These are phyloP conservation scores for Rosa hybrid DNA, from an alignment of 331 rosid species.

Conservation along the genomic window DNA sequence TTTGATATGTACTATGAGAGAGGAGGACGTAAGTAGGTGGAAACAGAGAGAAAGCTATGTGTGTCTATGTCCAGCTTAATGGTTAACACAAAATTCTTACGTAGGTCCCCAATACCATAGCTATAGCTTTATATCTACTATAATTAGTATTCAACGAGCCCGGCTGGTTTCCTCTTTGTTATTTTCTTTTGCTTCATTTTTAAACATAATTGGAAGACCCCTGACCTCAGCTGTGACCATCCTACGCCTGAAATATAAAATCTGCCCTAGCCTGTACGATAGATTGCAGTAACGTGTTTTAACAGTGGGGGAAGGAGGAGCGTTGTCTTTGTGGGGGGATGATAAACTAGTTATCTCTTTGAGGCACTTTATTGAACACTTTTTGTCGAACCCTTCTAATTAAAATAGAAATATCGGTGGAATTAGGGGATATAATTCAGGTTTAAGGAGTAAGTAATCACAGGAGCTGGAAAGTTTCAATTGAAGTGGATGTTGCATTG, in stretches of 20 bases:
- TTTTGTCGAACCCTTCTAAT: no score
- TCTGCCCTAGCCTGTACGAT: background rate
- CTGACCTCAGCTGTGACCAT: constrained; percentile 8
- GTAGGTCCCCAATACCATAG: constrained; percentile 21
- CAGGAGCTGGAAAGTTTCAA: no score
- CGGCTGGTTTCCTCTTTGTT: background rate
- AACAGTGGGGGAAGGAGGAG: background rate
- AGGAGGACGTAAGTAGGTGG: constrained; percentile 1
- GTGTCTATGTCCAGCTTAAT: constrained; percentile 6
- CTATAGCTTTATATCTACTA: constrained; percentile 1
- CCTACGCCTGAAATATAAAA: background rate
- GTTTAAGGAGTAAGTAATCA: no score
- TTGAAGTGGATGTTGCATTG: no score
- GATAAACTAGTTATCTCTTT: background rate
- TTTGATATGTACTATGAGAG: constrained; percentile 1
- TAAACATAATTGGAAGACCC: background rate
- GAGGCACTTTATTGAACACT: no score
- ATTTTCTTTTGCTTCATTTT: background rate
- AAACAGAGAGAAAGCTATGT: constrained; percentile 11
- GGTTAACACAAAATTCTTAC: constrained; percentile 25
- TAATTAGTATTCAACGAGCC: background rate
- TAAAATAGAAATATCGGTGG: no score
- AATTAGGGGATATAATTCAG: no score
- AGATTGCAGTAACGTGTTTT: background rate
- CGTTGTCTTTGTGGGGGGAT: background rate